Evolutionary conservation across 2,329 filamentous ascomycete genomes (phyloP), one percentile per base, ranked within the genome.

Genomic region (Fusarium clavum): DNA sequence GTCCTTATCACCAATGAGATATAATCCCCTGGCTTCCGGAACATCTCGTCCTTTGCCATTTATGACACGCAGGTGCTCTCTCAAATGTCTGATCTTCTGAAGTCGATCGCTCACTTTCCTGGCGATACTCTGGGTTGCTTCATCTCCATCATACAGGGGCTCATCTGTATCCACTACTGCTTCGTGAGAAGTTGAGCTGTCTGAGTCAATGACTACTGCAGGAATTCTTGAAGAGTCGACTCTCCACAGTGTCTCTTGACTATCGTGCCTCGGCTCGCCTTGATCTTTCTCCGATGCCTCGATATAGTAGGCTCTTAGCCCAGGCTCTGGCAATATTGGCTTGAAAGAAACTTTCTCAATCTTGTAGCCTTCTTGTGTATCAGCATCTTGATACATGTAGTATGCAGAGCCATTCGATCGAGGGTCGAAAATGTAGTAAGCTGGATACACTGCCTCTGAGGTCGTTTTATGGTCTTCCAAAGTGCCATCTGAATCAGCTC

Each of bases 1-100:
- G 20, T 76, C 74, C 29, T 64, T 57, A 32, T 73, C 64, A 5
- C 63, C 48, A 13, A 76, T 57, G 12, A 76, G 65, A 53, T 75
- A 76, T n/a, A 75, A 43, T 13, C 61, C 54, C 5, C 57, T 67
- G 9, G 62, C 57, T 12, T 57, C 61, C 6, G 63, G 41, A 9
- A 70, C 48, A 29, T 64, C 34, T 22, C 62, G 62, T 0, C 73
- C 70, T 30, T 62, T 43, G 1, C 52, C 62, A 18, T 72, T 61
- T 24, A 67, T 64, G 22, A 64, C 34, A n/a, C 62, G 57, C 8
- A 70, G 44, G n/a, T 73, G 67, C 16, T 58, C 59, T 43, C 62
- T 62, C 24, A 70, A 45, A 41, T 65, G 64, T 3, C 60, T 61
- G 51, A 66, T 63, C 30, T 43, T 66, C 24, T 57, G 69, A 44